Percentiles rank a stretch among this genome's conserved stretches.
Evolutionary conservation across 805 yeast species (phyloP).

Genomic region (Lipomyces sp.): DNA sequence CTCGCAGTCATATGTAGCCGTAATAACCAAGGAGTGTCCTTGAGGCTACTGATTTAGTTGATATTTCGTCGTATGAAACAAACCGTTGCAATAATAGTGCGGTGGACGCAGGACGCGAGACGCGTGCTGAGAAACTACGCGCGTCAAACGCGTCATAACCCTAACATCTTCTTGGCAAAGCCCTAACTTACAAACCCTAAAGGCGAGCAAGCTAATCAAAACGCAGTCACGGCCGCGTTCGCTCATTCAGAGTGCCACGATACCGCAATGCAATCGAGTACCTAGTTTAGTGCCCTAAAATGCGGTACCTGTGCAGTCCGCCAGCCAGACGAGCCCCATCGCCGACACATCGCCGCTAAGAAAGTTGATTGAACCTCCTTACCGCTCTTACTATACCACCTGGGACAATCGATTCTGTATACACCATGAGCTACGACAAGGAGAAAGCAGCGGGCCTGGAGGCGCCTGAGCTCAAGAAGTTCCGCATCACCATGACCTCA

Average conservation of each 20-base stretch:
- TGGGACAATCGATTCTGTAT: neutral
- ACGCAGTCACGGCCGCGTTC: neutral
- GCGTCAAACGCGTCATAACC: neutral
- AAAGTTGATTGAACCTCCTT: no score
- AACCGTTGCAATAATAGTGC: neutral
- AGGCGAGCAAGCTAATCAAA: neutral
- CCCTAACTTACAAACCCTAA: neutral
- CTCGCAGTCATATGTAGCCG: no score
- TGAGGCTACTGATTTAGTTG: no score
- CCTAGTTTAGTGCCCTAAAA: neutral
- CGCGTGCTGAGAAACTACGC: neutral
- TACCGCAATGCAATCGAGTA: neutral
- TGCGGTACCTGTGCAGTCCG: neutral
- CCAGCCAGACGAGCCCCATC: neutral
- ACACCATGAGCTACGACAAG: conserved; percentile 50
- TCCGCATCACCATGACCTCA: conserved; percentile 98
- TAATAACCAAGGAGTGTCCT: no score
- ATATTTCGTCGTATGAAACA: no score
- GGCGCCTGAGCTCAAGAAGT: conserved; percentile 68
- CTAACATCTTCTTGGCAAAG: neutral
- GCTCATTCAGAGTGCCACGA: neutral
- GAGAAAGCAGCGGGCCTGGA: conserved; percentile 38
- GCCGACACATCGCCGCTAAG: neutral
- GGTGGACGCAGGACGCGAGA: neutral
- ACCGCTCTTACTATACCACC: neutral